Base-by-base conservation (phyloP, 2,329 filamentous ascomycete genomes). In the Aspergillus floridensis region DNA sequence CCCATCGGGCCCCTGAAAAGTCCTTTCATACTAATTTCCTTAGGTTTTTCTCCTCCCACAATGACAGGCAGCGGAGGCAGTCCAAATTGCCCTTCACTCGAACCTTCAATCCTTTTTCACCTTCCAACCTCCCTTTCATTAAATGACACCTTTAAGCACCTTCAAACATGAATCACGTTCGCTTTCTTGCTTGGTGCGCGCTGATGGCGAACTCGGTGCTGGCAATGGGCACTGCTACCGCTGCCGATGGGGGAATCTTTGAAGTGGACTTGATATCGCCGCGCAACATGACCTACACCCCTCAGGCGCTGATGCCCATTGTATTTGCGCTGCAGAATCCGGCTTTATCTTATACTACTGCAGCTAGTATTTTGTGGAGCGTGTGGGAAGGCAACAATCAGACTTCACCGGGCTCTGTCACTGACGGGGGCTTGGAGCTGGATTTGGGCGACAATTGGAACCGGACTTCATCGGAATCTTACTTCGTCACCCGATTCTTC, bases 281-380 rank as follows among this genome's bases (percentile, higher is more conserved):
- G 11, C 57, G 59, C 53, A 56, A 58, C 6, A 58, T 53, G 31
- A 63, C 26, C 22, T 62, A 48, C 52, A 16, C 14, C 0, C 52
- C 57, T 11, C 31, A 49, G n/a, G 7, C 49, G 16, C n/a, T 63
- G 53, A 54, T 49, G 35, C 59, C 62, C 14, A 54, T 63, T n/a
- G 54, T 63, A 1, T 62, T 63, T 8, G 62, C 54, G 26, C 50
- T 63, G 49, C 62, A 62, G 35, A 59, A 62, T 46, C 55, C 57
- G 21, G 16, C 41, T 24, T 41, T 59, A 24, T 16, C 22, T 44
- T 11, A 10, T 11, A 7, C 8, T 8, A n/a, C 41, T 35, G 51
- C 0, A 5, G 35, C 35, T 6, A 1, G 0, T 5, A 46, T 53
- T n/a, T 6, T 5, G 4, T 46, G 51, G 51, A 10, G 4, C 1